Evolutionary conservation across 1,139 yeast species (phyloP).

Genomic region (Taphrina betulina): DNA sequence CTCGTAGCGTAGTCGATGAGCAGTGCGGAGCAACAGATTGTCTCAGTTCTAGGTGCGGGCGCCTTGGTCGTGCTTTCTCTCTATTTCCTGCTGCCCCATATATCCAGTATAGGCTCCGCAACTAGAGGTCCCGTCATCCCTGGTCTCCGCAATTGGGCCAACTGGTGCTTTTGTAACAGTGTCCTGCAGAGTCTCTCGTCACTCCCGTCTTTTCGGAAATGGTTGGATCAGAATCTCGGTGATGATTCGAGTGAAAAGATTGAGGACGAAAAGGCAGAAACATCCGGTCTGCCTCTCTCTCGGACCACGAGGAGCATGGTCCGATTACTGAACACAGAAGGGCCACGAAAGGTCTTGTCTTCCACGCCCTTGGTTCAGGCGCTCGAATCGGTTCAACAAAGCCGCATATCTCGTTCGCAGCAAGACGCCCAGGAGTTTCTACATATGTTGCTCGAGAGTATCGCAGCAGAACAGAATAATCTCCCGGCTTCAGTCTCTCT

Average conservation of each 20-base stretch:
- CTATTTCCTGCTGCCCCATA: conserved; percentile 17
- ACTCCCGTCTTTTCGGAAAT: conserved; percentile 10
- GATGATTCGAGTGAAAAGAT: too few relatives aligned
- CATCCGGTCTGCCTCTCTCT: conserved; percentile 2
- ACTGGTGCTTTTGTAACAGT: conserved; percentile 29
- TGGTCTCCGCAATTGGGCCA: conserved; percentile 29
- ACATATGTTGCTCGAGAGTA: conserved; percentile 22
- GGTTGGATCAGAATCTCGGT: conserved; percentile 20
- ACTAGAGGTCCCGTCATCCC: conserved; percentile 25
- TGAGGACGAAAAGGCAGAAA: background rate
- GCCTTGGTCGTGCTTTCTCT: conserved; percentile 19
- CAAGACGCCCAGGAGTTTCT: conserved; percentile 32
- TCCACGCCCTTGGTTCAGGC: conserved; percentile 18
- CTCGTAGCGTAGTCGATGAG: conserved; percentile 1
- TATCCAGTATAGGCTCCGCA: conserved; percentile 10
- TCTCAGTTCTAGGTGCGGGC: conserved; percentile 2
- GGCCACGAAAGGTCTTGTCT: conserved; percentile 22
- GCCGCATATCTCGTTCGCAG: conserved; percentile 28
- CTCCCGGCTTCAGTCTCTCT: conserved; percentile 18
- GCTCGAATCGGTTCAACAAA: conserved; percentile 17
- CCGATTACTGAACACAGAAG: conserved; percentile 13
- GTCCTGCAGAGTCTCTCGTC: conserved; percentile 20
- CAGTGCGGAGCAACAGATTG: conserved; percentile 3
- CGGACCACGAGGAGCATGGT: conserved; percentile 21
- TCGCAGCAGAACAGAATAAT: conserved; percentile 25